Conservation (phyloP, 2,329 filamentous ascomycete genomes). For the Chrysosporium queenslandicum region DNA sequence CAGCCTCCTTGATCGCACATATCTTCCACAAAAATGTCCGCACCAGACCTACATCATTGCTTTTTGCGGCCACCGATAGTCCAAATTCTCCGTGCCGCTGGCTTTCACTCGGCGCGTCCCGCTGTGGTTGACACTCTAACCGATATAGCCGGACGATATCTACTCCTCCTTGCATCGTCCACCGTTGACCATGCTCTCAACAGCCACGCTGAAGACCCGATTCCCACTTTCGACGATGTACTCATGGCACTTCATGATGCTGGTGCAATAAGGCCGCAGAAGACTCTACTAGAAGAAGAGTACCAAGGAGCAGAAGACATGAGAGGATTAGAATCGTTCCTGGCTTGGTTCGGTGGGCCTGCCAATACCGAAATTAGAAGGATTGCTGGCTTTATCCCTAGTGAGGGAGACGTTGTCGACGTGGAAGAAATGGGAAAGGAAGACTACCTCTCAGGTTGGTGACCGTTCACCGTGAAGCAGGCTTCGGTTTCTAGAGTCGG, state of each 20-base stretch:
- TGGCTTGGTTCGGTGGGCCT: conserved; percentile 66
- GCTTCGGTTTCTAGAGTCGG: neutral
- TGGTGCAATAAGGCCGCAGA: conserved; percentile 62
- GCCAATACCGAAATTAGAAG: conserved; percentile 70
- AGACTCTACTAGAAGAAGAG: conserved; percentile 57
- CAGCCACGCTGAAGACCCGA: conserved; percentile 54
- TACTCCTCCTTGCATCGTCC: conserved; percentile 61
- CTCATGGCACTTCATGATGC: conserved; percentile 75
- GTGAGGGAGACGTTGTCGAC: conserved; percentile 42
- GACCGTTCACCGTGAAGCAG: neutral
- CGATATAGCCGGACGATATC: conserved; percentile 73
- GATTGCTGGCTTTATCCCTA: conserved; percentile 62
- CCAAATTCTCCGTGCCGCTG: conserved; percentile 82
- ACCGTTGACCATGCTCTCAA: conserved; percentile 62
- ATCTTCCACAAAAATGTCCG: conserved; percentile 4
- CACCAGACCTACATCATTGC: conserved; percentile 55
- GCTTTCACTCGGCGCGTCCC: conserved; percentile 73
- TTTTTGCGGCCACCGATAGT: conserved; percentile 78
- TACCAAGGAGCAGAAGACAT: conserved; percentile 64
- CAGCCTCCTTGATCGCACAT: neutral
- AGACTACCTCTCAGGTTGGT: conserved; percentile 59
- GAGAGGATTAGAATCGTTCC: conserved; percentile 65
- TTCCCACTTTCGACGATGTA: conserved; percentile 63
- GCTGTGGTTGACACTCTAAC: conserved; percentile 80
- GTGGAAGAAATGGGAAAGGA: conserved; percentile 47